These are phyloP conservation scores for Xanthoconium stramineum DNA, from an alignment of 768 basidiomycete genomes.

Conservation along the genomic window DNA sequence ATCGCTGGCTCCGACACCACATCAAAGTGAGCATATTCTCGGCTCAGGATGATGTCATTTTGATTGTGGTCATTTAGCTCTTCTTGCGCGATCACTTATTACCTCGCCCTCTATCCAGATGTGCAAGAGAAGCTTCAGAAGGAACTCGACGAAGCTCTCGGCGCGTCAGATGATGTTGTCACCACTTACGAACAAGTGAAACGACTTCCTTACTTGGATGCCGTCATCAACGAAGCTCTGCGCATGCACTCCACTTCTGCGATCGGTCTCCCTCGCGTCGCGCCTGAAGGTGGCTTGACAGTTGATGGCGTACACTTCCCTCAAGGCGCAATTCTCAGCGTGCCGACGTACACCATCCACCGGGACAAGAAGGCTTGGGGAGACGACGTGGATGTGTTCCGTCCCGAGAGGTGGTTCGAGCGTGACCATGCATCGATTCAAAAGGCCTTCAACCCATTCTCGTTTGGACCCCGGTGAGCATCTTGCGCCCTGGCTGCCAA, in stretches of 20 bases:
- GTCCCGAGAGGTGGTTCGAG: slow-evolving; percentile 88
- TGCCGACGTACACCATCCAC: slow-evolving; percentile 83
- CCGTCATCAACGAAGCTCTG: slow-evolving; percentile 83
- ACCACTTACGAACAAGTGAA: slow-evolving; percentile 69
- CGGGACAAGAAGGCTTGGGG: slow-evolving; percentile 75
- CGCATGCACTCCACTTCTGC: slow-evolving; percentile 83
- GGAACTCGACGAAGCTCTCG: slow-evolving; percentile 66
- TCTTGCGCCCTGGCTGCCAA: background rate
- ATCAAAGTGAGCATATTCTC: slow-evolving; percentile 61
- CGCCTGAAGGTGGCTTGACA: slow-evolving; percentile 70
- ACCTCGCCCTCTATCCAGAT: slow-evolving; percentile 65
- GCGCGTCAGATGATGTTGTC: slow-evolving; percentile 55
- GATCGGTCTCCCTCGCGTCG: slow-evolving; percentile 78
- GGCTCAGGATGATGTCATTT: background rate
- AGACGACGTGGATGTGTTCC: slow-evolving; percentile 64
- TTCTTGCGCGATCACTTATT: slow-evolving; percentile 85
- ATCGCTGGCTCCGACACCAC: slow-evolving; percentile 93
- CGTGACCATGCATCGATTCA: slow-evolving; percentile 56
- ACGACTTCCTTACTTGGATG: slow-evolving; percentile 73
- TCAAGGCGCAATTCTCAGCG: slow-evolving; percentile 72
- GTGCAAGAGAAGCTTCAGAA: slow-evolving; percentile 70
- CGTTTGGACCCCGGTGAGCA: slow-evolving; percentile 68
- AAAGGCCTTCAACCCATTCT: slow-evolving; percentile 83
- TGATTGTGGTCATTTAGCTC: slow-evolving; percentile 47
- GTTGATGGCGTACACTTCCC: slow-evolving; percentile 55